Evolutionary conservation across 2,329 filamentous ascomycete genomes (phyloP), one percentile per base, ranked within the genome.

Genomic region (Thyridium curvatum): DNA sequence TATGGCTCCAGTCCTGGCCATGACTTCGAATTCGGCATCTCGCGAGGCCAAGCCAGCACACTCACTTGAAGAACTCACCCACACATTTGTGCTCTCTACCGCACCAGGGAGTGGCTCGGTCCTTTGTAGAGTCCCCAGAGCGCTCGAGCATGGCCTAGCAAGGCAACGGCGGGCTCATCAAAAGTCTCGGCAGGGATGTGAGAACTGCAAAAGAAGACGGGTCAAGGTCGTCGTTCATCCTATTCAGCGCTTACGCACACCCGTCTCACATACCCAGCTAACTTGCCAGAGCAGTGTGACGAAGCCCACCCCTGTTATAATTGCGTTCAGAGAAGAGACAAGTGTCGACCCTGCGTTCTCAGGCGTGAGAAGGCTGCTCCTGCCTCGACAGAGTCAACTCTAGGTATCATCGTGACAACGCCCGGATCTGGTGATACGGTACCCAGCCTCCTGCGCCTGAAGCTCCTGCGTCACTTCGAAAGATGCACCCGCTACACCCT

Each of bases 401-500:
- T n/a, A n/a, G 10, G 21, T 6, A 10, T 26, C 21, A 26, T 10
- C 6, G 21, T 26, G 21, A 26, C 6, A 26, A 26, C 6, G 6
- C 6, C 10, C 21, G 21, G 21, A 10, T 10, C 10, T 26, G 21
- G 21, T 26, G 40, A 43, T 21, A 18, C 40, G 17, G 33, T 18
- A 8, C 39, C 46, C n/a, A 46, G 48, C 28, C 37, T 46, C 8
- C 34, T 43, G 12, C 44, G 49, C 16, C 36, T 52, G 36, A 46
- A 46, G 35, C 37, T 53, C 5, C 41, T 50, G 14, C 47, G 52
- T 43, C 49, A 52, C 40, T 53, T 51, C 37, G 45, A 49, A 16
- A 37, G 30, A 16, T 37, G 34, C n/a, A 52, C 50, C 1, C 35
- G 41, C 15, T 29, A 45, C 10, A 52, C 51, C 4, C 45, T 53